phyloP scores from a whole-genome alignment of 345 rosid species.

The Excoecaria cochinchinensis region DNA sequence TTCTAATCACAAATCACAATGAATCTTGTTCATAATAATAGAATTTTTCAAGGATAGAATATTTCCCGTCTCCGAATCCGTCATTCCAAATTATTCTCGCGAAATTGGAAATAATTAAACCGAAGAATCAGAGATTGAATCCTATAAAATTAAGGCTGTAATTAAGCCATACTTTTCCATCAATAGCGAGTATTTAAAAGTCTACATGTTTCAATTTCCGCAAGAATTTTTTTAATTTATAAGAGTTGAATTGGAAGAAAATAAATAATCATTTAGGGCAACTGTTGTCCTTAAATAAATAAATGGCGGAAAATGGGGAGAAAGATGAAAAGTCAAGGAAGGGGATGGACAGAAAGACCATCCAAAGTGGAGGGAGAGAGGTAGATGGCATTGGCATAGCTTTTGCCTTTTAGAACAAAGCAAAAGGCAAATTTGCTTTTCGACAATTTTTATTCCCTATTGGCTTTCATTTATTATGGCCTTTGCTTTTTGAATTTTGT shows the following conservation, averaged over 20 bases:
- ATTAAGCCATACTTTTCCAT: no score
- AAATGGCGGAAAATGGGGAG: not conserved
- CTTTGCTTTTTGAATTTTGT: not conserved
- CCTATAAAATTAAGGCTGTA: no score
- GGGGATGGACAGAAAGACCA: conserved; percentile 20
- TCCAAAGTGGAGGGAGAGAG: conserved; percentile 33
- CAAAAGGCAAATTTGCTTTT: conserved; percentile 4
- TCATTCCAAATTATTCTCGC: not conserved
- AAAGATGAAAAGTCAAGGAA: conserved; percentile 30
- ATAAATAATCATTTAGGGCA: no score
- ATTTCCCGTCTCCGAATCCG: not conserved
- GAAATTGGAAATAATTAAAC: not conserved
- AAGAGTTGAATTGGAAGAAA: no score
- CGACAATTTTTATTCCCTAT: not conserved
- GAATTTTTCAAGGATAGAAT: not conserved
- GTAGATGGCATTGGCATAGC: not conserved
- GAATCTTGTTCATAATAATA: not conserved
- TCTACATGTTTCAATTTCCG: no score
- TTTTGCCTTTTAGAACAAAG: conserved; percentile 14
- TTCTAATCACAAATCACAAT: not conserved
- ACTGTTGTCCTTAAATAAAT: no score
- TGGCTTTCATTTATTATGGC: not conserved
- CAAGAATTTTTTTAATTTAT: no score
- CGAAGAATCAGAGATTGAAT: no score
- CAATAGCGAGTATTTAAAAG: no score